Base-by-base conservation (phyloP, 805 yeast genomes). In the Brettanomyces bruxellensis region DNA sequence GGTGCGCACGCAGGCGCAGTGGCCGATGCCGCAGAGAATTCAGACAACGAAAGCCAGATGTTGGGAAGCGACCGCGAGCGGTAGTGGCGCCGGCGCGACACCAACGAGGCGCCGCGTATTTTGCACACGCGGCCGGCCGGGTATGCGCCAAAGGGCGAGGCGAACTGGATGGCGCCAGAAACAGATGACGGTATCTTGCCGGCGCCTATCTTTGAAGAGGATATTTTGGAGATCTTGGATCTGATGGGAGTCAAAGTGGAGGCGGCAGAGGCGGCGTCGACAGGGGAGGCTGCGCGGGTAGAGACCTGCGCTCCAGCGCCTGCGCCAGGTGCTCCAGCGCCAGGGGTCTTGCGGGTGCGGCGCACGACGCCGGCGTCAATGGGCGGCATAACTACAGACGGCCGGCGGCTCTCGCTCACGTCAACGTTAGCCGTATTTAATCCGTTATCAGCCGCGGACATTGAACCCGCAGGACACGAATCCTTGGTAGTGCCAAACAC, bases 1-100 rank as follows among this genome's bases (percentile, higher is more conserved):
- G 9, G 24, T 13, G 41, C 41, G 28, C 23, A 14, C 13, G 8
- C 24, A 9, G 41, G 12, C 2, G 28, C 12, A 14, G 35, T 11
- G 13, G n/a, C 35, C 35, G n/a, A 32, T 32, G 12, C 24, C 41
- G 24, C 8, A 9, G 41, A 14, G 28, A 14, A 8, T 13, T 18
- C 28, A 23, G 8, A 14, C 38, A 34, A 38, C 11, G 44, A 25
- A 64, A 52, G 51, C 57, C 58, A 57, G 23, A 64, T 61, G 48
- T 64, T 64, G 9, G 69, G 69, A 30, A 64, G 44, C 5, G 68
- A 64, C 48, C 66, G 57, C 35, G 67, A 63, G 44, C 69, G 52
- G 50, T 57, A 61, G 43, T 24, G 25, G 23, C 38, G 39, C 11
- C 12, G 14, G 13, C 12, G 12, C 11, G 41, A 14, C 12, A 23